phyloP scores from a whole-genome alignment of 1,284 basidiomycete genomes.

The Pseudozyma sp. region DNA sequence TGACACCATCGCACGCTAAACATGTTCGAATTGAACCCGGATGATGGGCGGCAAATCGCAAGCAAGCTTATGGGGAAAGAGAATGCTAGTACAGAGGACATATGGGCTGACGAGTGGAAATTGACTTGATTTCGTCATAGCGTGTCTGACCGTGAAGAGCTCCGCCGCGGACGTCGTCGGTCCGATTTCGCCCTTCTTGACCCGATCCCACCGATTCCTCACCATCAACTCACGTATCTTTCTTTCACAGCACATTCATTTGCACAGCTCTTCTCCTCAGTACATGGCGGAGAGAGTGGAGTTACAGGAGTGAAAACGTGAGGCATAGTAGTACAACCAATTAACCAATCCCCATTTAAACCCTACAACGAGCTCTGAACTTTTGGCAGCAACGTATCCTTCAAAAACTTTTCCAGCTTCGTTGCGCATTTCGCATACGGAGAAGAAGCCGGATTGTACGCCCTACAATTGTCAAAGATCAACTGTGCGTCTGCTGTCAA shows the following conservation, averaged over 20 bases:
- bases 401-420: constrained; percentile 76
- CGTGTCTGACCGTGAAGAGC: not conserved
- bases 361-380: constrained; percentile 47
- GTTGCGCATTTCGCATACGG: constrained; percentile 88
- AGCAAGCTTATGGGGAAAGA: too few species aligned
- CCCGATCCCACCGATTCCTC: not conserved
- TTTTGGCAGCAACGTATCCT: constrained; percentile 58
- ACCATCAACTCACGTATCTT: not conserved
- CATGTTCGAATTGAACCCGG: too few species aligned
- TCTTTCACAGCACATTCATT: not conserved
- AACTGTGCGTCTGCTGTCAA: constrained; percentile 81
- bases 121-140: constrained; percentile 21
- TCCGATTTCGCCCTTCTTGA: not conserved
- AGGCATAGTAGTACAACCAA: not conserved
- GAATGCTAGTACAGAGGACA: not conserved
- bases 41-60: too few species aligned
- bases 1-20: too few species aligned
- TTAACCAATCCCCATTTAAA: not conserved
- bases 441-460: constrained; percentile 87
- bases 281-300: not conserved
- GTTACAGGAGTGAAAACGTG: not conserved
- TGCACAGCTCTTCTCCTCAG: not conserved
- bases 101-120: not conserved
- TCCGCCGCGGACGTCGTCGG: constrained; percentile 3
- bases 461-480: constrained; percentile 88